A percentile compares a stretch with the other conserved stretches of the same genome.
phyloP scores from a whole-genome alignment of 1,284 basidiomycete species.

The Cryptococcus jaspeensis region DNA sequence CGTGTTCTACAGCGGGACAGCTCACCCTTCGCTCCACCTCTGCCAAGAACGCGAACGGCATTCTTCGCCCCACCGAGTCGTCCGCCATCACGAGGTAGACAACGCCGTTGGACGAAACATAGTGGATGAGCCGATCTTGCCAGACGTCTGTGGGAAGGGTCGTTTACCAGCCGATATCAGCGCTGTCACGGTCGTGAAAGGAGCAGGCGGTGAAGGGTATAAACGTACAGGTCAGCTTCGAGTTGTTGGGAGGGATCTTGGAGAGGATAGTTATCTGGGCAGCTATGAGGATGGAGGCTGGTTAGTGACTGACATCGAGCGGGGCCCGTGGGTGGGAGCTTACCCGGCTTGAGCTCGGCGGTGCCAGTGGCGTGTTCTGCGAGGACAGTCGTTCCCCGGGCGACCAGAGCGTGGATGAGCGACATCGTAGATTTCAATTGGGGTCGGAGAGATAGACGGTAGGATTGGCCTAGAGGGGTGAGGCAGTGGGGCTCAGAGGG shows the following conservation, averaged over 20 bases:
- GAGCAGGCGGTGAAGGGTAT: not conserved
- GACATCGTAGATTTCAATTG: constrained; percentile 38
- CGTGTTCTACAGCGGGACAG: not conserved
- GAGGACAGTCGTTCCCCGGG: constrained; percentile 73
- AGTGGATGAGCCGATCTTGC: constrained; percentile 96
- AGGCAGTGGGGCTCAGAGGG: too few relatives aligned
- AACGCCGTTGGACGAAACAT: constrained; percentile 81
- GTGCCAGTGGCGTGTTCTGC: constrained; percentile 77
- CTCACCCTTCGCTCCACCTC: constrained; percentile 73
- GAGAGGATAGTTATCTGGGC: constrained; percentile 89
- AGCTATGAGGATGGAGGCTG: constrained; percentile 32
- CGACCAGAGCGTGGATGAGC: constrained; percentile 77
- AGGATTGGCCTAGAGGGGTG: too few relatives aligned
- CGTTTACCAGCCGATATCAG: not conserved
- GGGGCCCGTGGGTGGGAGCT: constrained; percentile 12
- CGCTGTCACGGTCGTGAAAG: not conserved
- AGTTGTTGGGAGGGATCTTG: constrained; percentile 91
- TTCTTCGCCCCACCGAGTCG: constrained; percentile 80
- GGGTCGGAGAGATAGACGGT: too few relatives aligned
- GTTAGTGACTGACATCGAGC: not conserved
- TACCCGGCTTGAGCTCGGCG: constrained; percentile 81
- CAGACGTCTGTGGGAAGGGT: constrained; percentile 63
- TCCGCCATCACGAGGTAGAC: constrained; percentile 92
- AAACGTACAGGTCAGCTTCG: constrained; percentile 74
- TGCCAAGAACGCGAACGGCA: constrained; percentile 89